Evolutionary conservation across 768 basidiomycete species (phyloP).

Genomic region (Lyophyllum atratum): DNA sequence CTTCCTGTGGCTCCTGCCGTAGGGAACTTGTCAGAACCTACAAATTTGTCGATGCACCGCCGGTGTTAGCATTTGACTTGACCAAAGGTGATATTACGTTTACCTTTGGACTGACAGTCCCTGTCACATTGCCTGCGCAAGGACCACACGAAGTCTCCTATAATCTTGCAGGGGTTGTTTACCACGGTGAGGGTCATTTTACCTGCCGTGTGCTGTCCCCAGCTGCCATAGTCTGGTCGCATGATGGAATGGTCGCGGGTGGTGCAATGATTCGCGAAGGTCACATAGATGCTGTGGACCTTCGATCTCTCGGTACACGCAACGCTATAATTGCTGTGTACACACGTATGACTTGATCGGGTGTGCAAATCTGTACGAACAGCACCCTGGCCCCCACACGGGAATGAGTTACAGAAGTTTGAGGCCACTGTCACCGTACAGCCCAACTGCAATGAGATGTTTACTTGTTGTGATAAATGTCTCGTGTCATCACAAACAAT

Average conservation of each 20-base stretch:
- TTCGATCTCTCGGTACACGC: not conserved
- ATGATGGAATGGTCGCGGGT: constrained; percentile 3
- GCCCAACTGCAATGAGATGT: too few relatives aligned
- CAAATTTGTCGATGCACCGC: not conserved
- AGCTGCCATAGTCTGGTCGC: not conserved
- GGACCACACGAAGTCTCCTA: not conserved
- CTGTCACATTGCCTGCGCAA: not conserved
- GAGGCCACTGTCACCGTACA: too few relatives aligned
- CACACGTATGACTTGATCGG: not conserved
- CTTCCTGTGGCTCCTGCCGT: not conserved
- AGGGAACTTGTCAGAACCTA: not conserved
- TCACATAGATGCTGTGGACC: not conserved
- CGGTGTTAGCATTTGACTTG: not conserved
- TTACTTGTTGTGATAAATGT: too few relatives aligned
- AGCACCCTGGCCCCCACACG: too few relatives aligned
- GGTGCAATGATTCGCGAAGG: not conserved
- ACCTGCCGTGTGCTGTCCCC: not conserved
- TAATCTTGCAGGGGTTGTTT: constrained; percentile 3
- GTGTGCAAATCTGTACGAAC: too few relatives aligned
- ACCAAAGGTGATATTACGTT: not conserved
- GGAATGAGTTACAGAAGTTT: too few relatives aligned
- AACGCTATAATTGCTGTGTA: not conserved
- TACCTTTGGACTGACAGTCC: not conserved
- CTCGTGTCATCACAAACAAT: too few relatives aligned
- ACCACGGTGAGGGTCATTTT: constrained; percentile 6